These are phyloP conservation scores for Brassica nigra DNA, from an alignment of 345 rosid species.

Conservation along the genomic window DNA sequence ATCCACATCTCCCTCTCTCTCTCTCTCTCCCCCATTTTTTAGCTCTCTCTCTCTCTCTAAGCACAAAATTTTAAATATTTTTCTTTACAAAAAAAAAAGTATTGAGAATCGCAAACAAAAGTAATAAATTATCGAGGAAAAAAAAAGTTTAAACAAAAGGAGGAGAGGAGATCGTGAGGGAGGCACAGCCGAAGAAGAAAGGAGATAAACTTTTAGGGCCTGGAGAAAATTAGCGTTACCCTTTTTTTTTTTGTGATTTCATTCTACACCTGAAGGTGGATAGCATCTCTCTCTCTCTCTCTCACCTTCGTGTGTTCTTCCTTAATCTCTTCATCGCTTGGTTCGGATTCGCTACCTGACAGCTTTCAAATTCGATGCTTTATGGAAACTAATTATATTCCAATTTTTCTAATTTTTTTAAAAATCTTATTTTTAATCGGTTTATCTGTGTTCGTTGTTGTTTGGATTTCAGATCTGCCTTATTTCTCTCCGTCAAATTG, in stretches of 20 bases:
- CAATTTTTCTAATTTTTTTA: background rate
- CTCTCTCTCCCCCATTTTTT: conserved; percentile 9
- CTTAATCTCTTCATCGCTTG: conserved; percentile 14
- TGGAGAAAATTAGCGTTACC: conserved; percentile 29
- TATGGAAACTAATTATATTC: background rate
- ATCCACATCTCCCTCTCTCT: conserved; percentile 36
- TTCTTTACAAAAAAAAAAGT: background rate
- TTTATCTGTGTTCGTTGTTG: background rate
- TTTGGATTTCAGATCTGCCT: background rate
- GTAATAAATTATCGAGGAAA: background rate
- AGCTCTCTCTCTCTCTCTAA: background rate
- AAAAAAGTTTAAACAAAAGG: background rate
- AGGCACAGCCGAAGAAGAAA: conserved; percentile 35
- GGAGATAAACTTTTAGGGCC: conserved; percentile 29
- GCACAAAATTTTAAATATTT: background rate
- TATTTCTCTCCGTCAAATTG: background rate
- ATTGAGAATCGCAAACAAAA: conserved; percentile 23
- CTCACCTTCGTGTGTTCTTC: background rate
- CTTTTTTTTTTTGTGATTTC: background rate
- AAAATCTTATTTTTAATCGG: conserved; percentile 7
- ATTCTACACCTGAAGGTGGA: background rate
- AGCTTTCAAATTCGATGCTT: background rate
- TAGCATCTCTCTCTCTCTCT: background rate
- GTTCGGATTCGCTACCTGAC: background rate
- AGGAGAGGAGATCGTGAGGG: conserved; percentile 38